Percentiles rank a stretch among this genome's conserved stretches.
Conservation (phyloP, 192 early-diverging fungal genomes). For the Podochytrium sp. region DNA sequence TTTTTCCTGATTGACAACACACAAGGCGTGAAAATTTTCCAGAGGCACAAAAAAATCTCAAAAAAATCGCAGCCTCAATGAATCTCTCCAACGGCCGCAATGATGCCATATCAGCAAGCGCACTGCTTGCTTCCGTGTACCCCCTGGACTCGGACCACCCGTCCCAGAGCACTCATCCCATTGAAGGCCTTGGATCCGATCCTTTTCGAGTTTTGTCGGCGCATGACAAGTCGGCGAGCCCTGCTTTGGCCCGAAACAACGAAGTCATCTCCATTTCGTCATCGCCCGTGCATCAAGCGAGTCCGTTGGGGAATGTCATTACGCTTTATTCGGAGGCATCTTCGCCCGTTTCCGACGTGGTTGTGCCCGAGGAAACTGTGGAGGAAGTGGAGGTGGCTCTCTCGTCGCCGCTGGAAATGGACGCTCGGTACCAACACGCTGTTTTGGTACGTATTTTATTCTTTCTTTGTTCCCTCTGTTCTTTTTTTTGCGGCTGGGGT, state of each 20-base stretch:
- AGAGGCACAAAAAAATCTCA: not conserved
- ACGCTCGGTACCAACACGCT: not conserved
- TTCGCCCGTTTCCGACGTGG: not conserved
- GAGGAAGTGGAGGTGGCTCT: too few relatives aligned
- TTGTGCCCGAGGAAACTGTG: not conserved
- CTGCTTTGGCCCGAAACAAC: not conserved
- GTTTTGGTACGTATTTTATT: not conserved
- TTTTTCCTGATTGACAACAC: too few relatives aligned
- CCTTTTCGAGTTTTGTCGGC: too few relatives aligned
- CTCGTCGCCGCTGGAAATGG: not conserved
- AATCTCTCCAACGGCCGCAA: not conserved
- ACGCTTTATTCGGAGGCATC: not conserved
- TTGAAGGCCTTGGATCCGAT: too few relatives aligned
- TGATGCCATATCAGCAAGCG: not conserved
- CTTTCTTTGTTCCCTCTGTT: not conserved
- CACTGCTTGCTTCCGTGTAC: not conserved
- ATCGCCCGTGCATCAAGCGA: not conserved
- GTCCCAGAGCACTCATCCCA: not conserved
- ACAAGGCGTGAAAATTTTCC: too few relatives aligned
- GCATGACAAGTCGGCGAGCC: not conserved
- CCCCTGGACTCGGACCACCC: not conserved
- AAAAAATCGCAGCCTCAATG: too few relatives aligned
- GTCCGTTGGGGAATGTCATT: not conserved
- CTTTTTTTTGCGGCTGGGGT: not conserved
- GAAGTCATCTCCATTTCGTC: conserved; percentile 7